A percentile compares a stretch with the other conserved stretches of the same genome.
Conservation (phyloP, 306 rosid species). For the Carpinus viminea region DNA sequence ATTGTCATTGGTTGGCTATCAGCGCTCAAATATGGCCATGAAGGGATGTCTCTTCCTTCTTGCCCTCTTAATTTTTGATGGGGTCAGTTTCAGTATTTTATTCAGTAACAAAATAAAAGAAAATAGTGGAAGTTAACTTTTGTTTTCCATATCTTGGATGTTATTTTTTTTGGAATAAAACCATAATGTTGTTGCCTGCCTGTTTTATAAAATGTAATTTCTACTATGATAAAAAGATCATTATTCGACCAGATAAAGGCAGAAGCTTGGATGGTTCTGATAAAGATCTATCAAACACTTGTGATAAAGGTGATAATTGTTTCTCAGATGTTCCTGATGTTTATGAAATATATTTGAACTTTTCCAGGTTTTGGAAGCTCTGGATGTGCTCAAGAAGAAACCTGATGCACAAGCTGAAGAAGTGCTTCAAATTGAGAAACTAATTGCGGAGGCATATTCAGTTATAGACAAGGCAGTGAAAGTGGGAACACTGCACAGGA, state of each 20-base stretch:
- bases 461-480: conserved; percentile 91
- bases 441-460: conserved; percentile 92
- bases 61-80: background rate
- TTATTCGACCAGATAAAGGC: background rate
- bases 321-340: background rate
- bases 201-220: background rate
- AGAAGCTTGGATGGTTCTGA: background rate
- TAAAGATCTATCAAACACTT: background rate
- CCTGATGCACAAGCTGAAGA: conserved; percentile 72
- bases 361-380: conserved; percentile 83
- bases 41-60: background rate
- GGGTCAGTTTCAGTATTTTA: background rate
- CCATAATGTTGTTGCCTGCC: background rate
- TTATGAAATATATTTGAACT: conserved; percentile 10
- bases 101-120: background rate
- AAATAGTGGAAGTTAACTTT: background rate
- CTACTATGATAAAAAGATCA: background rate
- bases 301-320: background rate
- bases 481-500: conserved; percentile 86
- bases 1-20: too few relatives aligned
- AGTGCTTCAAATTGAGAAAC: conserved; percentile 69
- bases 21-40: background rate
- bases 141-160: background rate
- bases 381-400: conserved; percentile 80
- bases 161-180: background rate